These are phyloP conservation scores for Rhodotorula paludigena DNA, from an alignment of 768 basidiomycete genomes.

Conservation along the genomic window DNA sequence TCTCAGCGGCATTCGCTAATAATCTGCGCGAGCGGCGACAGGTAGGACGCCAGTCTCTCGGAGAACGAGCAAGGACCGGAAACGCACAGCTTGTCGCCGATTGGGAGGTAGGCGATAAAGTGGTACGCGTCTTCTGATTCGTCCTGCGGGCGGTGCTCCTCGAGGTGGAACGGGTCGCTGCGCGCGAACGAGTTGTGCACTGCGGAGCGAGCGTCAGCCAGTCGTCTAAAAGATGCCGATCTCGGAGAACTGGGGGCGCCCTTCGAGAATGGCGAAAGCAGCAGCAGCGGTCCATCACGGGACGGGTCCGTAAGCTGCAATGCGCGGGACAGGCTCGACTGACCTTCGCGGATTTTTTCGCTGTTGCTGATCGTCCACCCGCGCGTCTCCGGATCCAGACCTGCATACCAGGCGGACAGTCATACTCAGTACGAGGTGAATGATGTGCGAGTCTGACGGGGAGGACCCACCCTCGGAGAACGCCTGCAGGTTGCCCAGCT, in stretches of 20 bases:
- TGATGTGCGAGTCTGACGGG: neutral
- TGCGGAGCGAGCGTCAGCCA: conserved; percentile 50
- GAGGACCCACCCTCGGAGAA: conserved; percentile 29
- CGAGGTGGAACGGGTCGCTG: conserved; percentile 77
- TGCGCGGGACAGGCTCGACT: conserved; percentile 3
- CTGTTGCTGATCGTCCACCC: conserved; percentile 48
- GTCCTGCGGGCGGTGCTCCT: conserved; percentile 60
- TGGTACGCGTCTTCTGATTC: conserved; percentile 82
- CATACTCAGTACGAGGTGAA: neutral
- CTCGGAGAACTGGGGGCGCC: too few relatives aligned
- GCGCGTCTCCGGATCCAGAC: conserved; percentile 68
- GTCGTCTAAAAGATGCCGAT: too few relatives aligned
- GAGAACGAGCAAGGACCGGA: neutral
- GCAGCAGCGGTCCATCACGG: too few relatives aligned
- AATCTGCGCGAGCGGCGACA: too few relatives aligned
- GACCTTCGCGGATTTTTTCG: conserved; percentile 51
- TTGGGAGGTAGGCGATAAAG: conserved; percentile 87
- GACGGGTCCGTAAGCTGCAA: neutral
- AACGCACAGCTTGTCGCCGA: conserved; percentile 60
- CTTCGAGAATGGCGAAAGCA: too few relatives aligned
- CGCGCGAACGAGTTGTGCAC: conserved; percentile 92
- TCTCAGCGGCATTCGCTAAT: too few relatives aligned
- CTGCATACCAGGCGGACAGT: conserved; percentile 44
- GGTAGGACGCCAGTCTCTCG: too few relatives aligned
- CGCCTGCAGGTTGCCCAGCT: conserved; percentile 30